Conservation (phyloP, 805 yeast genomes). For the Candida ficus region DNA sequence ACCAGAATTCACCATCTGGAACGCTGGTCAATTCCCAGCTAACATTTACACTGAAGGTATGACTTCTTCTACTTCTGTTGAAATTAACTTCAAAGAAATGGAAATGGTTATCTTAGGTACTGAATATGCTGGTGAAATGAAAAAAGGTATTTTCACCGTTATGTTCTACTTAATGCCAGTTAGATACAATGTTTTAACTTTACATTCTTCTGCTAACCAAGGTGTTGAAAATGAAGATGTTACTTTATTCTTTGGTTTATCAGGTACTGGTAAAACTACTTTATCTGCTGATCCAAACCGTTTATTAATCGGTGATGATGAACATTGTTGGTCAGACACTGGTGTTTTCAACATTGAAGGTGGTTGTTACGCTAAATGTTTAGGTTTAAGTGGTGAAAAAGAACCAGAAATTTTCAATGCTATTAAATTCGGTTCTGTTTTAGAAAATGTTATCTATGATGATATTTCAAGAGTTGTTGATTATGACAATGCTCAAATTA, state of each 20-base stretch:
- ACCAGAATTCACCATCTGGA: slow-evolving; percentile 97
- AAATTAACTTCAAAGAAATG: slow-evolving; percentile 94
- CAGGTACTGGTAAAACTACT: slow-evolving; percentile 98
- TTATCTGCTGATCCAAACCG: slow-evolving; percentile 95
- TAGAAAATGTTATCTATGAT: slow-evolving; percentile 90
- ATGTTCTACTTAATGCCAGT: slow-evolving; percentile 99
- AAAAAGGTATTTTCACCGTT: slow-evolving; percentile 97
- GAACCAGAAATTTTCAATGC: slow-evolving; percentile 98
- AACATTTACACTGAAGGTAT: slow-evolving; percentile 93
- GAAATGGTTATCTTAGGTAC: slow-evolving; percentile 99
- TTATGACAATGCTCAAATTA: slow-evolving; percentile 72
- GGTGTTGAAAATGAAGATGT: slow-evolving; percentile 80
- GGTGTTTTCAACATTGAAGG: slow-evolving; percentile 99
- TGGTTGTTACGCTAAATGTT: slow-evolving; percentile 98
- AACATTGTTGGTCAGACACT: slow-evolving; percentile 98
- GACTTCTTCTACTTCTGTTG: slow-evolving; percentile 95
- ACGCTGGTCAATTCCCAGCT: slow-evolving; percentile 99
- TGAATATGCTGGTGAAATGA: slow-evolving; percentile 99
- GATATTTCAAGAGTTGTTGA: slow-evolving; percentile 76
- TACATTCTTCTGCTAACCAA: slow-evolving; percentile 94
- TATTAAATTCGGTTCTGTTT: slow-evolving; percentile 87
- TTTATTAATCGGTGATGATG: slow-evolving; percentile 94
- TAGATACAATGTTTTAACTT: slow-evolving; percentile 81
- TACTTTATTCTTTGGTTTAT: slow-evolving; percentile 91
- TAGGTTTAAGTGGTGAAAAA: slow-evolving; percentile 81